Percentiles rank a stretch among this genome's conserved stretches.
Conservation (phyloP, 441 rosid species). For the Erodium trifolium region DNA sequence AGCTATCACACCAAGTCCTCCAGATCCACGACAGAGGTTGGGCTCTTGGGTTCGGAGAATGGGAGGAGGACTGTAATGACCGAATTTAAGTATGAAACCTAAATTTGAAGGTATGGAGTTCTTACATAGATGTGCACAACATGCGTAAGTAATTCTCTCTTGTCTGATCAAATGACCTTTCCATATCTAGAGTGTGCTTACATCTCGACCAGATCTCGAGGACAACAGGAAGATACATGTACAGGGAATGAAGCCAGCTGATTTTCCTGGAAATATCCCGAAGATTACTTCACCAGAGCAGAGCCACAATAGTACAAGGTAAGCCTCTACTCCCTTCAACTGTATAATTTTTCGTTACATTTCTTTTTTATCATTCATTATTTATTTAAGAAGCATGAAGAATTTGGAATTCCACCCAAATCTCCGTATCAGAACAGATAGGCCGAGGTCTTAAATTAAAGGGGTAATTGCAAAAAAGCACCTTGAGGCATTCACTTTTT, state of each 20-base stretch:
- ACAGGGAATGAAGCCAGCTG: background rate
- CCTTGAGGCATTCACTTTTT: no score
- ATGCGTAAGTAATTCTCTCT: background rate
- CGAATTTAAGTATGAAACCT: slow-evolving; percentile 7
- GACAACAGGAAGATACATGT: background rate
- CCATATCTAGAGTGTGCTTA: background rate
- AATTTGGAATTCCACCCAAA: no score
- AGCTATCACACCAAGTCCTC: background rate
- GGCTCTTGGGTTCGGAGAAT: slow-evolving; percentile 7
- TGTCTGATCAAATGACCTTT: background rate
- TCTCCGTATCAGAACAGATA: no score
- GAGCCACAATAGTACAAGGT: background rate
- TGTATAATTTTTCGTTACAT: background rate
- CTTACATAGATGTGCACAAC: background rate
- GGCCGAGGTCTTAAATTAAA: no score
- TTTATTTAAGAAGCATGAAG: no score
- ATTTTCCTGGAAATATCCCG: background rate
- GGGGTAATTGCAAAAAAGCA: no score
- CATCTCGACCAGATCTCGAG: background rate
- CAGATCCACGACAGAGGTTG: background rate
- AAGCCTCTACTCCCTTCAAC: background rate
- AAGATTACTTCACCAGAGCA: background rate
- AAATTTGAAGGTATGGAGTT: slow-evolving; percentile 15
- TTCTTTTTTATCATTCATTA: background rate
- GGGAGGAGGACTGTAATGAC: background rate